Evolutionary conservation across 257 asterid genomes (phyloP), one percentile per base, ranked within the genome.

Genomic region (Cinchona pubescens): DNA sequence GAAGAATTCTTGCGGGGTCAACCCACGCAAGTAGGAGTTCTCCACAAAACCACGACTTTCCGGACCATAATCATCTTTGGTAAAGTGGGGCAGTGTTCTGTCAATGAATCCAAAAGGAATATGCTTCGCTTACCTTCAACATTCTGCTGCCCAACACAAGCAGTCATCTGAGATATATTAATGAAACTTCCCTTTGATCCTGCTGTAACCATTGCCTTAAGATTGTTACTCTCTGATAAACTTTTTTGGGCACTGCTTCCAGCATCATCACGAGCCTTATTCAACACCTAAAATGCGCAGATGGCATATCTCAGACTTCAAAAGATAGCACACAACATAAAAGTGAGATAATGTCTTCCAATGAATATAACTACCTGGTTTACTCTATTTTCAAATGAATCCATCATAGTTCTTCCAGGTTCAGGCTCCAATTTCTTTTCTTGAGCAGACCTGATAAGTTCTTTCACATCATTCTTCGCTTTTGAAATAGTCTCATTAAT

Each of bases 31-130:
- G 78, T 95, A 95, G 7, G 99, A 95, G 84, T 95, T 95, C 90
- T 92, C 99, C 73, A 95, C 99, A 86, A 95, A 95, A 46, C 99
- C 99, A 83, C 99, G 99, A 87, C 97, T 91, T 88, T 95, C 99
- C 9, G 99, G 98, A 66, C 99, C 99, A 71, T 60, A 88, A 84
- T 95, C 99, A 75, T 95, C 94, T 80, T 87, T 90, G 64, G 97
- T 91, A 81, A 95, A 95, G 81, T 95, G 99, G 23, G 99, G 99
- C 64, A 95, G 87, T 8, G 99, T 91, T 38, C 99, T 92, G 38
- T 86, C 92, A 35, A 90, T 88, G 83, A 95, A 95, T 46, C 99
- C 99, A 79, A 90, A 95, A 43, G 99, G 99, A 71, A 95, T n/a
- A n/a, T n/a, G n/a, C n/a, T 95, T 72, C 99, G 98, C 73, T 95